A percentile compares a stretch with the other conserved stretches of the same genome.
phyloP scores from a whole-genome alignment of 75 land plant species.

The Pinus taeda region DNA sequence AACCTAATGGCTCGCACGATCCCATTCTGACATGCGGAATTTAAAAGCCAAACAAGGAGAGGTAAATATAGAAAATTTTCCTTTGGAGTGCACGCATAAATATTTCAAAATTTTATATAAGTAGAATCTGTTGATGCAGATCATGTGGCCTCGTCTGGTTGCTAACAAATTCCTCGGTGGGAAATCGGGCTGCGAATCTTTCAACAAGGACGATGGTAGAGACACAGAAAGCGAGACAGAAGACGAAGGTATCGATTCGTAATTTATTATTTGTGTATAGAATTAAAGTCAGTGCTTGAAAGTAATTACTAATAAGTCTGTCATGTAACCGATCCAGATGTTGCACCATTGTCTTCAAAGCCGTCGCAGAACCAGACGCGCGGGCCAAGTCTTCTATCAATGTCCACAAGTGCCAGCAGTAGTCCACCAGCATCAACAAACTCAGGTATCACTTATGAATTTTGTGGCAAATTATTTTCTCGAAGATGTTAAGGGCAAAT shows the following conservation, averaged over 20 bases:
- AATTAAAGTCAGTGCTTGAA: too few species aligned
- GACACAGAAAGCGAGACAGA: constrained; percentile 8
- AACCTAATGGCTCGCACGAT: neutral
- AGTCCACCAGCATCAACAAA: too few species aligned
- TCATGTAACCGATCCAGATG: neutral
- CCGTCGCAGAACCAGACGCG: neutral
- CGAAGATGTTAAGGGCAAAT: too few species aligned
- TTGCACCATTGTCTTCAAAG: constrained; percentile 3
- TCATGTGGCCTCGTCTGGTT: constrained; percentile 41
- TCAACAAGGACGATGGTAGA: constrained; percentile 14
- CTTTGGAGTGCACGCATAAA: neutral
- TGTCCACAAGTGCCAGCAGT: neutral
- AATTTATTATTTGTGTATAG: neutral
- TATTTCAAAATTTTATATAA: neutral
- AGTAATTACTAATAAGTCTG: too few species aligned
- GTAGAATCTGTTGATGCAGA: neutral
- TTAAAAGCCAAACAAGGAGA: neutral
- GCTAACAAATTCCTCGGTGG: constrained; percentile 35
- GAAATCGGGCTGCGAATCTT: constrained; percentile 27
- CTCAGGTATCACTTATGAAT: too few species aligned
- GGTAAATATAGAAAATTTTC: neutral
- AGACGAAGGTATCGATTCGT: neutral
- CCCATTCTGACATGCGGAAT: neutral
- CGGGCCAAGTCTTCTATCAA: constrained; percentile 8
- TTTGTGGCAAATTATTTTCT: too few species aligned